Evolutionary conservation across 176 grass and related monocot genomes (phyloP).

Genomic region (Carex parvula): DNA sequence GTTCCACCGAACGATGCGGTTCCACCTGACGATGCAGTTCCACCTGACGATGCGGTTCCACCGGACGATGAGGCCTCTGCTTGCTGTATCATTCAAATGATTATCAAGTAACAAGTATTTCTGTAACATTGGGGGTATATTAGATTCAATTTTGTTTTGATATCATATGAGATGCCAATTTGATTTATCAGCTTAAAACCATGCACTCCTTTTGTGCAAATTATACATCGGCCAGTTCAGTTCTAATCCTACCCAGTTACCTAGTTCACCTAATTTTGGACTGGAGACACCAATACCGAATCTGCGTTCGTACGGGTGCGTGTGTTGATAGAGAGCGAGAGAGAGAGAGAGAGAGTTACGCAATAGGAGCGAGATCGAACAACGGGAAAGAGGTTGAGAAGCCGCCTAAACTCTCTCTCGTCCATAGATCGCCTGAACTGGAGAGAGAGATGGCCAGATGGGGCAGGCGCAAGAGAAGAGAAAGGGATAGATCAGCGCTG

Average conservation of each 20-base stretch:
- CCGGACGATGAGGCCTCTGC: conserved; percentile 6
- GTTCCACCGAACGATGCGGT: neutral
- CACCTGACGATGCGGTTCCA: neutral
- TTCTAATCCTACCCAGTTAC: neutral
- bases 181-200: neutral
- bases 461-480: neutral
- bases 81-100: conserved; percentile 15
- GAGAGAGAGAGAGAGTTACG: conserved; percentile 44
- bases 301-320: neutral
- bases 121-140: neutral
- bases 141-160: neutral
- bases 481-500: neutral
- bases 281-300: neutral
- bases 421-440: conserved; percentile 46
- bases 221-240: neutral
- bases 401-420: conserved; percentile 73
- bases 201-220: neutral
- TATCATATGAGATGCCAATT: neutral
- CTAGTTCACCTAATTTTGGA: neutral
- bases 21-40: conserved; percentile 4
- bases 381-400: conserved; percentile 82
- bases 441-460: neutral
- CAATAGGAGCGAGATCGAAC: conserved; percentile 71
- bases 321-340: neutral
- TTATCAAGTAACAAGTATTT: neutral